Evolutionary conservation across 1,284 basidiomycete genomes (phyloP).

Genomic region (Cutaneotrichosporon sp.): DNA sequence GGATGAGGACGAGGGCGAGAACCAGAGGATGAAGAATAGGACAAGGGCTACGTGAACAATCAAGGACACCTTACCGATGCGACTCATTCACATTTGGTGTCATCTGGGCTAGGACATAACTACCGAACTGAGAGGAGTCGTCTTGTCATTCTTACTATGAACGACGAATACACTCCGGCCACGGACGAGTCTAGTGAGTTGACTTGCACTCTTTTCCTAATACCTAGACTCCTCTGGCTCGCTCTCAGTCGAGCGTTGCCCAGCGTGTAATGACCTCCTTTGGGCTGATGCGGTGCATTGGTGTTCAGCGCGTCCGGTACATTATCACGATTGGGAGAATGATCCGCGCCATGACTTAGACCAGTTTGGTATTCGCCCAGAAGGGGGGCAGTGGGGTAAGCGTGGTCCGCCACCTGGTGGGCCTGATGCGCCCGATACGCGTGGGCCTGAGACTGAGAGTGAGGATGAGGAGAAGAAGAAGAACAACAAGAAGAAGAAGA

Average conservation of each 20-base stretch:
- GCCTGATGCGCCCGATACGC: neutral
- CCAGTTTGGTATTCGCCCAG: neutral
- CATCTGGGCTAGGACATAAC: no score
- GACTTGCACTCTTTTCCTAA: no score
- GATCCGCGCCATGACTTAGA: neutral
- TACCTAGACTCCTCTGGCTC: neutral
- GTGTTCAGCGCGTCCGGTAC: neutral
- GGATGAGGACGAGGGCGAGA: no score
- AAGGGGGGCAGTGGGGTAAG: neutral
- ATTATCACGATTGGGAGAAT: neutral
- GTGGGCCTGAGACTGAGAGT: neutral
- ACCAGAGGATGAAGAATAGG: no score
- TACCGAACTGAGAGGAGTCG: no score
- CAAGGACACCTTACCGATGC: no score
- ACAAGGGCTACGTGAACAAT: no score
- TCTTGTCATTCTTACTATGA: no score
- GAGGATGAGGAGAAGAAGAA: neutral
- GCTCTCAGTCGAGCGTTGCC: neutral
- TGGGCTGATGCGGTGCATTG: conserved; percentile 5
- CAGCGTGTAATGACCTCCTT: neutral
- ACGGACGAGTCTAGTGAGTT: neutral
- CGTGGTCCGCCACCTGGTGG: neutral
- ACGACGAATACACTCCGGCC: neutral
- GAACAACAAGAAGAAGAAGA: neutral
- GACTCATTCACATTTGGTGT: no score